phyloP scores from a whole-genome alignment of 2,329 filamentous ascomycete species.

The Arthrinium phaeospermum region DNA sequence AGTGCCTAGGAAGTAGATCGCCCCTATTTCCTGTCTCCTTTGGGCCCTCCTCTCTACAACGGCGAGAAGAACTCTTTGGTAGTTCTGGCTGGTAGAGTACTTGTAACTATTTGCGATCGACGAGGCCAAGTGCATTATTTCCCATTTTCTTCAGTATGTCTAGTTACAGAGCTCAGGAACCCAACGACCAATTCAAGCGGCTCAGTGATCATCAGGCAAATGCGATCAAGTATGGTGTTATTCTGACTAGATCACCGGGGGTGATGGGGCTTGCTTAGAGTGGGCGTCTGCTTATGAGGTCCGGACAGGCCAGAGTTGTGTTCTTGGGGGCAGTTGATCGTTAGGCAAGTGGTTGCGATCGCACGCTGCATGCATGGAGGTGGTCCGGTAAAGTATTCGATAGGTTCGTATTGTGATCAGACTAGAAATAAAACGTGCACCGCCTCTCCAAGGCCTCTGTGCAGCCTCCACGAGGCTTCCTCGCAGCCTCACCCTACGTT shows the following conservation, averaged over 20 bases:
- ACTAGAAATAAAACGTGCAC: no score
- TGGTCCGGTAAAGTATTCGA: no score
- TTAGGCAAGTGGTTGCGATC: no score
- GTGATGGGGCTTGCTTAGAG: not conserved
- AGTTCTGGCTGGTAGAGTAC: not conserved
- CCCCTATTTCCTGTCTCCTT: not conserved
- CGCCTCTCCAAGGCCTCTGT: no score
- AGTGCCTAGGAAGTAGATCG: slow-evolving; percentile 29
- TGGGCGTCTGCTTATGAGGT: not conserved
- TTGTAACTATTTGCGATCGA: not conserved
- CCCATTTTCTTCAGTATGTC: not conserved
- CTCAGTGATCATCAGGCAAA: not conserved
- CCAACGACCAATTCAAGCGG: not conserved
- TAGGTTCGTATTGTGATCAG: no score
- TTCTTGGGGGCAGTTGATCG: no score
- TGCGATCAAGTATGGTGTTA: not conserved
- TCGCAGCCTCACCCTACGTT: no score
- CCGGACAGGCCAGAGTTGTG: no score
- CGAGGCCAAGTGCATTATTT: not conserved
- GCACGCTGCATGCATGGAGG: no score
- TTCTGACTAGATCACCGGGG: not conserved
- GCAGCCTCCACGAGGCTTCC: no score
- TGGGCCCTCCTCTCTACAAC: not conserved
- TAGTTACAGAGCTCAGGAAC: not conserved
- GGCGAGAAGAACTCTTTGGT: not conserved